Conservation (phyloP, 1,284 basidiomycete species). For the Schizopora paradoxa region DNA sequence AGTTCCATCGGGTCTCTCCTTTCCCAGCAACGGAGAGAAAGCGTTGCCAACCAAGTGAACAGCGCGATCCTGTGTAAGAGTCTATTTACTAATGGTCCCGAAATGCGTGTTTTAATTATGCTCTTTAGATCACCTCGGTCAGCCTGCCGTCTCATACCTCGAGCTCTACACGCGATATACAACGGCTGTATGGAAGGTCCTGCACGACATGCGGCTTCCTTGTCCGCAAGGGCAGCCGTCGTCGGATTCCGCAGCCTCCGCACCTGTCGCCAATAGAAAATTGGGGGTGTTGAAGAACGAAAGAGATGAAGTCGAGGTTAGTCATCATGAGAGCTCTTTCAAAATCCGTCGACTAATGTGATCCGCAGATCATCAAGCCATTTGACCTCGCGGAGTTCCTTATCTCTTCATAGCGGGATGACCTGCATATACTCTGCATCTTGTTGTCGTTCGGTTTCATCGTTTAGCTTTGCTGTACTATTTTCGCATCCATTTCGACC, state of each 20-base stretch:
- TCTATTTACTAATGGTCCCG: conserved; percentile 1
- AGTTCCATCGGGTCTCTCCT: conserved; percentile 68
- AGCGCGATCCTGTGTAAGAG: conserved; percentile 73
- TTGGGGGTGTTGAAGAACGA: conserved; percentile 9
- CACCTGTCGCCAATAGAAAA: conserved; percentile 7
- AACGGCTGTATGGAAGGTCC: conserved; percentile 47
- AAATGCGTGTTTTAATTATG: conserved; percentile 8
- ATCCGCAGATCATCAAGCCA: conserved; percentile 32
- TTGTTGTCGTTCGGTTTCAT: too few relatives aligned
- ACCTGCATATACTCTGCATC: too few relatives aligned
- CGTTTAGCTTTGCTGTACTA: too few relatives aligned
- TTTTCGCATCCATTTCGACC: too few relatives aligned
- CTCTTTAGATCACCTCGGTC: conserved; percentile 43
- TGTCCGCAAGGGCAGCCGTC: conserved; percentile 40
- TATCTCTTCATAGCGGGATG: too few relatives aligned
- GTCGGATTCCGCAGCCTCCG: conserved; percentile 22
- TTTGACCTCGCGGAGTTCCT: too few relatives aligned
- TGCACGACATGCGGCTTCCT: conserved; percentile 45
- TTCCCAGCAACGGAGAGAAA: conserved; percentile 64
- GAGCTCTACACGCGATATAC: conserved; percentile 61
- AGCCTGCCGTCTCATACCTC: conserved; percentile 50
- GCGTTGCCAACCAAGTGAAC: conserved; percentile 82
- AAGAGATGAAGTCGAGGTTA: conserved; percentile 21
- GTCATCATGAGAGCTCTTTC: conserved; percentile 1
- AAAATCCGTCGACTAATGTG: background rate